Evolutionary conservation across 2,329 filamentous ascomycete genomes (phyloP), one percentile per base, ranked within the genome.

Genomic region (Myriangium duriaei): DNA sequence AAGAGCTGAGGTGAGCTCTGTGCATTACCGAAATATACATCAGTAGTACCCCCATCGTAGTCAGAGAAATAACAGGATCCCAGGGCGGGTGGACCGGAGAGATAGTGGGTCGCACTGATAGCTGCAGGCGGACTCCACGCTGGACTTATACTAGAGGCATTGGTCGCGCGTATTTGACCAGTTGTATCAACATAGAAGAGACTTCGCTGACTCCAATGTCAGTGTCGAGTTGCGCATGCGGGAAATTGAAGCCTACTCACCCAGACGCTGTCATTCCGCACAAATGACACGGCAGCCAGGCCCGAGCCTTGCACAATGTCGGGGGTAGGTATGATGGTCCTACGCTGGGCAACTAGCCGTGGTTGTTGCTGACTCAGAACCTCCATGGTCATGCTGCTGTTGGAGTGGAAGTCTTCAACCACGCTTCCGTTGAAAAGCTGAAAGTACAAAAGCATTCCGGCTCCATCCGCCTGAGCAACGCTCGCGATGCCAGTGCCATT

Each of bases 351-450:
- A 5, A 28, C 35, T 14, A 26, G 35, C 6, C 29, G 24, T 16
- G 35, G n/a, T 12, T 30, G 7, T n/a, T 30, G 21, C 11, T 30
- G 12, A 15, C 35, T 37, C 9, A 28, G 4, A 10, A n/a, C 34
- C 7, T 7, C 21, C 21, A 7, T n/a, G 12, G 35, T 37, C 35
- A 37, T 12, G 35, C 26, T 18, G 5, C 30, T 21, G 9, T 28
- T 28, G 7, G 28, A 17, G 15, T 37, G 31, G 13, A 18, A 37
- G 2, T 37, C 35, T 13, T 37, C 35, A 2, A 37, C 18, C 10
- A 37, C 26, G n/a, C 26, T 37, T 10, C 35, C 35, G 13, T 37
- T 37, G 24, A 28, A 15, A 19, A 28, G 24, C 16, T 37, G 35
- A 12, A 18, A 31, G 35, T 37, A 37, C 3, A 37, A 15, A 2